Base-by-base conservation (phyloP, 2,329 filamentous ascomycete species). In the Xylaria sp. region DNA sequence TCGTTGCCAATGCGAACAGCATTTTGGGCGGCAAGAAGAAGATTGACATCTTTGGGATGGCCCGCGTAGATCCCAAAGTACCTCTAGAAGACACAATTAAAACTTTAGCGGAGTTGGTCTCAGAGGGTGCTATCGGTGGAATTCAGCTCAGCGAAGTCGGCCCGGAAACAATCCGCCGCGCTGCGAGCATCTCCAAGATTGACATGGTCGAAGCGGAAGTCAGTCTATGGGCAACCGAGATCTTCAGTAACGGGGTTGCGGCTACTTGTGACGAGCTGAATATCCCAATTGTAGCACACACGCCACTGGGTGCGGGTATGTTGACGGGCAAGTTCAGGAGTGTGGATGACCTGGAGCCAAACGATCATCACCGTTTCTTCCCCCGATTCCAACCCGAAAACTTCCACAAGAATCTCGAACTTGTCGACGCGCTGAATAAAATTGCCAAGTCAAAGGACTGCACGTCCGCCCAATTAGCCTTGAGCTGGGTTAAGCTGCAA, bases 261-360 rank as follows among this genome's bases (percentile, higher is more conserved):
- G 76, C 76, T 10, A 73, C 80, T 0, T 83, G 82, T 67, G 74
- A 71, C 15, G 84, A 90, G 74, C 78, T 87, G 3, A 81, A 81
- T 4, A 90, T 91, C 61, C 85, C 87, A 0, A 80, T 91, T 45
- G 76, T 89, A 25, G 87, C 85, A 0, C 90, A 91, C 78, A 67
- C 73, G 32, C 87, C 88, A 1, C 79, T 90, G 0, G 83, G 86
- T 12, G 78, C 82, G 5, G 81, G 81, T 2, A 80, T 78, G 72
- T 61, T 87, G 55, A 86, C 84, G 0, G 85, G 86, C 4, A 73
- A 84, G 65, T 79, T 87, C 69, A 83, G 81, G 71, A 83, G 76
- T 9, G 70, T 70, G 0, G 81, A 82, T 10, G 86, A 89, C 71
- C 73, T 89, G 15, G 79, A 80, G 0, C 78, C 83, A n/a, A 78